Percentiles rank a stretch among this genome's conserved stretches.
Conservation (phyloP, 495 filamentous ascomycete genomes). For the Echria macrotheca region DNA sequence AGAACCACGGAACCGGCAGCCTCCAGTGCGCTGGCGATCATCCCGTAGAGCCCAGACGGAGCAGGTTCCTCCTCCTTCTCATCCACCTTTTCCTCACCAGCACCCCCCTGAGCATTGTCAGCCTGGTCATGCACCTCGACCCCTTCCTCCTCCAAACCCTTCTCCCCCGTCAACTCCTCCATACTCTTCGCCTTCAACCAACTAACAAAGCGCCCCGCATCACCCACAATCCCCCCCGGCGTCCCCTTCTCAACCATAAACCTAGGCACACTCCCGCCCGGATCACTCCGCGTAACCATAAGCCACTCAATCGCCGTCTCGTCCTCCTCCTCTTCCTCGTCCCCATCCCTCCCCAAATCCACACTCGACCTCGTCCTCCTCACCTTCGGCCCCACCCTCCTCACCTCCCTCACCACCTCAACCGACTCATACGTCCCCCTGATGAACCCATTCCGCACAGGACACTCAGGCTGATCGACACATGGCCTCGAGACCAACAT, state of each 20-base stretch:
- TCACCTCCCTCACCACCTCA: conserved; percentile 84
- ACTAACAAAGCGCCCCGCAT: conserved; percentile 79
- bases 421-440: conserved; percentile 87
- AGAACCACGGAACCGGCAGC: conserved; percentile 39
- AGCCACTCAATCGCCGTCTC: conserved; percentile 78
- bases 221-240: conserved; percentile 71
- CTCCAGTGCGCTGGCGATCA: conserved; percentile 42
- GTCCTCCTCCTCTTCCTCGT: conserved; percentile 46
- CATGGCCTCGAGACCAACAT: conserved; percentile 85
- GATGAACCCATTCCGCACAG: conserved; percentile 62
- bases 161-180: conserved; percentile 10
- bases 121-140: conserved; percentile 1
- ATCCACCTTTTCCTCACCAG: neutral
- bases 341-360: conserved; percentile 16
- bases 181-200: conserved; percentile 65
- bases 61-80: conserved; percentile 21
- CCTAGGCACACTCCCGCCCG: conserved; percentile 83
- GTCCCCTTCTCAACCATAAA: conserved; percentile 95
- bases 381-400: conserved; percentile 43
- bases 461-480: conserved; percentile 66
- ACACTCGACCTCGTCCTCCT: conserved; percentile 26
- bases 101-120: conserved; percentile 1
- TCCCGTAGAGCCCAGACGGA: conserved; percentile 46
- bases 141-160: neutral
- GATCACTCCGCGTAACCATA: conserved; percentile 93